These are phyloP conservation scores for Globisporangium lucens DNA, from an alignment of 352 stramenopile genomes.

Conservation along the genomic window DNA sequence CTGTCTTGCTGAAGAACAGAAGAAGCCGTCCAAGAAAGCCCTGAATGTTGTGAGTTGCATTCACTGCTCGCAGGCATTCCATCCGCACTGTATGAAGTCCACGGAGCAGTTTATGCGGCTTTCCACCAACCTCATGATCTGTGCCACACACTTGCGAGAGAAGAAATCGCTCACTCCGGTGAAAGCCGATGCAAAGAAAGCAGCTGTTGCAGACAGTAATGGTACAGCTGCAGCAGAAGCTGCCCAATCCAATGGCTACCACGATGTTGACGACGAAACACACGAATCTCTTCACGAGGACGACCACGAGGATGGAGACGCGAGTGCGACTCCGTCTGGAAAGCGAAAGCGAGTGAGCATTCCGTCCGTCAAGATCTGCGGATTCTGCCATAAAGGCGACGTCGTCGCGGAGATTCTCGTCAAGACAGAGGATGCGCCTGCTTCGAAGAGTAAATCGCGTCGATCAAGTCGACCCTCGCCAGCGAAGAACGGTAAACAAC, in stretches of 20 bases:
- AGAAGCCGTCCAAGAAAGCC: conserved; percentile 40
- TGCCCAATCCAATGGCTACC: conserved; percentile 14
- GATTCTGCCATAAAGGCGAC: conserved; percentile 55
- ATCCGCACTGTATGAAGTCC: conserved; percentile 75
- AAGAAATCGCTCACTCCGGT: conserved; percentile 27
- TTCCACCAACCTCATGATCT: conserved; percentile 88
- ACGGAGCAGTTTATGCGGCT: conserved; percentile 78
- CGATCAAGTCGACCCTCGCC: conserved; percentile 12
- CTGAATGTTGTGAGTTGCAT: conserved; percentile 75
- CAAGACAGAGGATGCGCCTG: conserved; percentile 4
- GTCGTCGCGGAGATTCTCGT: conserved; percentile 20
- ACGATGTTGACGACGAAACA: conserved; percentile 23
- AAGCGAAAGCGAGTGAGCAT: conserved; percentile 19
- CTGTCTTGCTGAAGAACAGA: conserved; percentile 38
- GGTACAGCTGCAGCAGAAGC: background rate
- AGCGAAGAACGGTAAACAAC: conserved; percentile 11
- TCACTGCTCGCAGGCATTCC: conserved; percentile 82
- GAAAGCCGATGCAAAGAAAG: background rate
- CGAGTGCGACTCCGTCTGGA: background rate
- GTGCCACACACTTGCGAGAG: conserved; percentile 69
- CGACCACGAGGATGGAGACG: conserved; percentile 21
- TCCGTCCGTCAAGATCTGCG: conserved; percentile 43
- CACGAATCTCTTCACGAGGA: conserved; percentile 16
- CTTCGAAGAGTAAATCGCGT: conserved; percentile 15
- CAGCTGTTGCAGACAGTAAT: background rate